Base-by-base conservation (phyloP, 2,329 filamentous ascomycete genomes). In the Pseudogymnoascus sp. region DNA sequence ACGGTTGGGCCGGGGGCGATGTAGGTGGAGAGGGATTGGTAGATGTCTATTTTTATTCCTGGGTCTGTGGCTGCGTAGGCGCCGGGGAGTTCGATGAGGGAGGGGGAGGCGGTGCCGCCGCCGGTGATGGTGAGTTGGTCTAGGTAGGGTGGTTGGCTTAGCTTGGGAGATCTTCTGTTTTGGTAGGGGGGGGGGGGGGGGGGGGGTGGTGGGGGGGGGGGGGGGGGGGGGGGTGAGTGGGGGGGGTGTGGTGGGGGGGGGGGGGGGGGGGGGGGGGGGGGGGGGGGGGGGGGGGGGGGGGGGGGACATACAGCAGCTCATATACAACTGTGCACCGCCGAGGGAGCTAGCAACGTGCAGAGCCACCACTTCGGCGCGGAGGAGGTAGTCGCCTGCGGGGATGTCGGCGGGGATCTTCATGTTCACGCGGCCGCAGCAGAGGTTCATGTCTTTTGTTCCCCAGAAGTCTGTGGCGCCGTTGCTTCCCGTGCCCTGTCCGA, bases 381-480 rank as follows among this genome's bases (percentile, higher is more conserved):
- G 31, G 10, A 34, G 31, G 31, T 12, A 34, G 31, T 34, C 31
- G 8, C 82, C 82, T 1, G 80, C 75, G 3, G 81, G 78, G 64
- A 84, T 76, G 73, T 78, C 80, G 36, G 75, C 69, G 42, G 82
- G 82, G 65, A 84, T 72, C 65, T 73, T 75, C 72, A 83, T 80
- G 68, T 77, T 80, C 42, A 75, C 71, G 75, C 78, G 81, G 29
- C 81, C 75, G 62, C 75, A 77, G 64, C 74, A 74, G 63, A 63
- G 68, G 65, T 76, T 76, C 64, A 77, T 51, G 16, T 51, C 45
- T 8, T 51, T 51, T 5, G 45, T 51, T n/a, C 42, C 42, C 42
- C 42, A 47, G 42, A 23, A 23, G 5, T 47, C 42, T 12, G 42
- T 18, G 11, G 42, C 42, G 18, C 42, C 42, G 2, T 47, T 47